These are phyloP conservation scores for Tricholoma hemisulphureum DNA, from an alignment of 768 basidiomycete genomes.

Conservation along the genomic window DNA sequence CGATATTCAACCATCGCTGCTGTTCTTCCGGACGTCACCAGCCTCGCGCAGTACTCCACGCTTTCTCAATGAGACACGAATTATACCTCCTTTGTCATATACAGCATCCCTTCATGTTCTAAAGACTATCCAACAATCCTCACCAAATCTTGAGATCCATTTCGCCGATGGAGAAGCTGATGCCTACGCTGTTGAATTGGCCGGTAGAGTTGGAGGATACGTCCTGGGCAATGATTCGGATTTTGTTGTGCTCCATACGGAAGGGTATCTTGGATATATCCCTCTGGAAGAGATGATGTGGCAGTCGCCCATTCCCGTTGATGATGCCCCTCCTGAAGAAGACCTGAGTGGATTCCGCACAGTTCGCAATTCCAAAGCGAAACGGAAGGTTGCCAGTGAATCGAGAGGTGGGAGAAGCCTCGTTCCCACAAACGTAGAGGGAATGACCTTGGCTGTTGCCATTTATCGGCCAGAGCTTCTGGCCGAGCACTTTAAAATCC, in stretches of 20 bases:
- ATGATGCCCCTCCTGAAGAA: constrained; percentile 30
- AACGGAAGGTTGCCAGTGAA: constrained; percentile 37
- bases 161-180: constrained; percentile 84
- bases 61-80: constrained; percentile 70
- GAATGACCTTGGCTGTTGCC: constrained; percentile 51
- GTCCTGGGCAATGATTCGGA: constrained; percentile 82
- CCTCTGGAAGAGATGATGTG: constrained; percentile 77
- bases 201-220: constrained; percentile 68
- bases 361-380: constrained; percentile 52
- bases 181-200: constrained; percentile 81
- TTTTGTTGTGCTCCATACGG: constrained; percentile 73
- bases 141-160: constrained; percentile 49
- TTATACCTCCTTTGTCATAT: constrained; percentile 69
- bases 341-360: constrained; percentile 58
- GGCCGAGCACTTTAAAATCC: constrained; percentile 64
- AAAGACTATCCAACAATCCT: constrained; percentile 32
- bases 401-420: constrained; percentile 35
- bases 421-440: constrained; percentile 51
- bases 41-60: constrained; percentile 60
- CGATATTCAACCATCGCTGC: constrained; percentile 56
- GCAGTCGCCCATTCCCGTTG: constrained; percentile 36
- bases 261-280: constrained; percentile 76
- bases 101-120: constrained; percentile 59
- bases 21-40: constrained; percentile 81
- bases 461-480: constrained; percentile 62